Base-by-base conservation (phyloP, 495 filamentous ascomycete genomes). In the Talaromyces wortmannii region DNA sequence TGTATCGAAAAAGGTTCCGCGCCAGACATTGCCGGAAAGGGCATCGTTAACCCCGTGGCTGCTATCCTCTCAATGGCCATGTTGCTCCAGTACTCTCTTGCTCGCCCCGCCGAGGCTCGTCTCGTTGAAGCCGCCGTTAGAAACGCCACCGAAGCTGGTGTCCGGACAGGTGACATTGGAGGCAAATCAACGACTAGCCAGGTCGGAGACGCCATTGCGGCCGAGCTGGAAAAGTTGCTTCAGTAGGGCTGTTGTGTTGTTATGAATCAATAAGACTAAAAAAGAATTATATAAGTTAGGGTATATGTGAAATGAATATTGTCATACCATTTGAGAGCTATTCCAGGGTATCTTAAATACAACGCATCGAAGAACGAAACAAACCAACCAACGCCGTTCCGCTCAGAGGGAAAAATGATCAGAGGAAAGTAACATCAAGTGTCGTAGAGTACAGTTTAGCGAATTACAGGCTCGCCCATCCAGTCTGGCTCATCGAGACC, bases 31-130 rank as follows among this genome's bases (percentile, higher is more conserved):
- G 86, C 85, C 16, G 90, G 89, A 61, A 80, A 90, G 75, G 91
- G 91, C 52, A 87, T 96, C 57, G 94, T 97, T 63, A 87, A 87
- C 69, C 83, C 83, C 30, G 73, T 86, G 43, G 78, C 78, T 40
- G 71, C 76, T 33, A 80, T 81, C 50, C 68, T 81, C 47, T 80
- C 77, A 52, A 61, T 78, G 33, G 78, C 77, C 36, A 76, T 82
- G 77, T 78, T 83, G 75, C 62, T 82, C 66, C 69, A 78, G 58
- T 83, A 81, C 63, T 78, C 75, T 29, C 78, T 80, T 62, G 63
- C 64, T 47, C 68, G 73, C 59, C 66, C 75, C 58, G 67, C 66
- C n/a, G 77, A 78, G 59, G 77, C 78, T 49, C 72, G 75, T 57
- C 63, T 73, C 52, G 71, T 83, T 56, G 77, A 80, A 64, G 64